Evolutionary conservation across 106 monocot genomes (phyloP).

Genomic region (Xerophyta viscosa): DNA sequence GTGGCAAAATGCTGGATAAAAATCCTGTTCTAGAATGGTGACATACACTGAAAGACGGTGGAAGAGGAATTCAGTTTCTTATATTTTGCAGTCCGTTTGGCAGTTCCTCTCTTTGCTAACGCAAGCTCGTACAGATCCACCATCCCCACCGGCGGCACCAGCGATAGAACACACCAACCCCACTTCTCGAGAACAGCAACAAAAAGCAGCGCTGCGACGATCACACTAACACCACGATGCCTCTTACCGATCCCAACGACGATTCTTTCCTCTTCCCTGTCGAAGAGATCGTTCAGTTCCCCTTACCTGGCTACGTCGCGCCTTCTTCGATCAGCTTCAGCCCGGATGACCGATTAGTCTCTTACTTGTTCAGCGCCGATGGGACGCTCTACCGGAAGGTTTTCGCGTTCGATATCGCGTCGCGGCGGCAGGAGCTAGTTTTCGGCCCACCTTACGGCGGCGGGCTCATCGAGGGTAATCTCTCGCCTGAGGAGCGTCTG

Average conservation of each 20-base stretch:
- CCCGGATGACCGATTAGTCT: constrained; percentile 67
- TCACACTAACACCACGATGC: constrained; percentile 29
- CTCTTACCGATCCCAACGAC: constrained; percentile 30
- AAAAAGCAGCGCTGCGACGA: constrained; percentile 13
- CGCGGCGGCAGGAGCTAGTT: constrained; percentile 44
- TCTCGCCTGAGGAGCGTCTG: constrained; percentile 85
- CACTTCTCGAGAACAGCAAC: no score
- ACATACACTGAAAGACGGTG: no score
- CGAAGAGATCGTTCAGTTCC: constrained; percentile 77
- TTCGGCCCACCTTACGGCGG: constrained; percentile 80
- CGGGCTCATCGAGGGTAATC: constrained; percentile 76
- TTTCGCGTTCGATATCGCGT: constrained; percentile 50
- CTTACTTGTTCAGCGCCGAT: constrained; percentile 79
- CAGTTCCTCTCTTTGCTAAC: no score
- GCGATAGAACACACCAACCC: no score
- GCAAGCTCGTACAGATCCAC: no score
- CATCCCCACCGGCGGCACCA: no score
- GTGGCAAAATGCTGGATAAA: no score
- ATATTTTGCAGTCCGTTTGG: no score
- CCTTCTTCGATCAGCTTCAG: constrained; percentile 83
- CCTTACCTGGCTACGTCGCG: constrained; percentile 69
- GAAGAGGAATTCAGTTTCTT: no score
- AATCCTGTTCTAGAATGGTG: no score
- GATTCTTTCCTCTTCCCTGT: constrained; percentile 32
- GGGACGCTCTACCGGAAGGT: constrained; percentile 60